Percentiles rank a stretch among this genome's conserved stretches.
These are phyloP conservation scores for Yamadazyma sp. DNA, from an alignment of 1,139 yeast genomes.

Conservation along the genomic window DNA sequence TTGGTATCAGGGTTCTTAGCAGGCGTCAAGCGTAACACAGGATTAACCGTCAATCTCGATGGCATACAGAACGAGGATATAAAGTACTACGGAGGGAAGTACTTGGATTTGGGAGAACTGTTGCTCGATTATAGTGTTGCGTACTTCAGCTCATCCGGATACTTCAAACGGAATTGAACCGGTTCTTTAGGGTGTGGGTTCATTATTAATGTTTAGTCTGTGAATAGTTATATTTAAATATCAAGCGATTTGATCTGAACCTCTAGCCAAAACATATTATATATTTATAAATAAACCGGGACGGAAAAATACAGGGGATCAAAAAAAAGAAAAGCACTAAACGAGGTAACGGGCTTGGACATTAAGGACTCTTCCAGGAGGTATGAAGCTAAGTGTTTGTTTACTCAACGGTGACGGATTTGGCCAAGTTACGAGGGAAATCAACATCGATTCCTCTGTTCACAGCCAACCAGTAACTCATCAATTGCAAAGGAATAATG, in stretches of 20 bases:
- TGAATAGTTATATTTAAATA: neutral
- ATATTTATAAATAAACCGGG: neutral
- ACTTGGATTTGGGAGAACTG: constrained; percentile 83
- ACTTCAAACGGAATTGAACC: constrained; percentile 45
- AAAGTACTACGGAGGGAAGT: constrained; percentile 60
- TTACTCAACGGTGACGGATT: constrained; percentile 93
- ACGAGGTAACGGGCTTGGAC: too few species aligned
- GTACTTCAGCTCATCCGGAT: constrained; percentile 67
- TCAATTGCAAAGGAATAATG: constrained; percentile 91
- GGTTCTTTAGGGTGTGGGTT: neutral
- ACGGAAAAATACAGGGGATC: neutral
- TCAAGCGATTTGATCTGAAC: too few species aligned
- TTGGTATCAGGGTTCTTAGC: constrained; percentile 83
- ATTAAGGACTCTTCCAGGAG: neutral
- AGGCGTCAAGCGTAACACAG: constrained; percentile 86
- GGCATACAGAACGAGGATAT: constrained; percentile 45
- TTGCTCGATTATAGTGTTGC: constrained; percentile 74
- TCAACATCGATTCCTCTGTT: constrained; percentile 96
- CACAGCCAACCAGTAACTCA: constrained; percentile 97
- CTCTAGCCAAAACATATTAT: constrained; percentile 1
- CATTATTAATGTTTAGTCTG: neutral
- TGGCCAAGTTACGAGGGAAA: constrained; percentile 98
- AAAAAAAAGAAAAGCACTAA: too few species aligned
- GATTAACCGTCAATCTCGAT: constrained; percentile 55
- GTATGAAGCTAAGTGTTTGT: neutral